Evolutionary conservation across 176 grass and related monocot genomes (phyloP), one percentile per base, ranked within the genome.

Genomic region (Musa schizocarpa): DNA sequence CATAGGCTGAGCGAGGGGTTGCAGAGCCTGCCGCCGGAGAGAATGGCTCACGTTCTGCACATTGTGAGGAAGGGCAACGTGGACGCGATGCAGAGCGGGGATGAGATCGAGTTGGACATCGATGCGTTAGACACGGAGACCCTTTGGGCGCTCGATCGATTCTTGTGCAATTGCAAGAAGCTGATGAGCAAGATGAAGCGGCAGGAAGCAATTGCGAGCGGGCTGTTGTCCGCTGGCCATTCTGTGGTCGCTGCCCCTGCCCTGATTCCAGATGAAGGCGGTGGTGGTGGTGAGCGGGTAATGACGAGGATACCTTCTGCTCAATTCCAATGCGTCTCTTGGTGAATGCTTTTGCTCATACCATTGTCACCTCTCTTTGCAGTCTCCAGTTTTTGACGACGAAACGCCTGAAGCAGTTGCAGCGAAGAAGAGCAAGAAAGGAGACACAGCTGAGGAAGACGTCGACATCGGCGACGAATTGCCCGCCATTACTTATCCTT

Each of bases 401-500:
- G 78, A 81, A 26, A 78, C 63, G 11, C 54, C 77, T 52, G 86
- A 24, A 65, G 72, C 82, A 72, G 19, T 51, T 9, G 2, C 77
- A 0, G 80, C 63, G 58, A 34, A 79, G 22, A 80, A 82, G 53
- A 83, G 53, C 25, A 69, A 71, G 52, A 57, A 80, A 24, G 34
- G 68, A 1, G 82, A 87, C 53, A 79, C 84, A 13, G 84, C 75
- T 9, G 95, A 99, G 53, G 95, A 99, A 66, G 92, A 99, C 64
- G 76, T 99, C 12, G 95, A 99, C 74, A 99, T 92, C 72, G 90
- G 88, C 17, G 90, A 99, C 67, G 90, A 99, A 71, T 91, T 94
- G 82, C 95, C 90, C 34, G 50, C 81, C 26, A 63, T 75, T 14
- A 88, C 84, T 80, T 94, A 94, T 76, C 90, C 87, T 26, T 84